Conservation (phyloP, 2,329 filamentous ascomycete genomes). For the Fusarium sp. region DNA sequence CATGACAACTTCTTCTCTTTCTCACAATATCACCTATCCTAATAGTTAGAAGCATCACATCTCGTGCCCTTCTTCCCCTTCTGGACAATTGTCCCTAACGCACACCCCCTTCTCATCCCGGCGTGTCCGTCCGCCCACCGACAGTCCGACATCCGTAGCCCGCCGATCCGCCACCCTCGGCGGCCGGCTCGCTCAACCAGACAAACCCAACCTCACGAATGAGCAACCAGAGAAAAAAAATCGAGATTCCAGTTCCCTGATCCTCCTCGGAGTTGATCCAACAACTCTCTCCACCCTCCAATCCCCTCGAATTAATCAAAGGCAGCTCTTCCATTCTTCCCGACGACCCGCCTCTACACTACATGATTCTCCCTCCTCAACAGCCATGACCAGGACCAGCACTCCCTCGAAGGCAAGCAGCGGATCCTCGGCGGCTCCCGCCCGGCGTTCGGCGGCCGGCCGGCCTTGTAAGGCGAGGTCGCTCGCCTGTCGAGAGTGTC, state of each 20-base stretch:
- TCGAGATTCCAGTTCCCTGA: neutral
- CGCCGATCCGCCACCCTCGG: neutral
- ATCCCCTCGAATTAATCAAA: neutral
- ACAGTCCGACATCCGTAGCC: slow-evolving; percentile 30
- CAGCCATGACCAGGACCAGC: slow-evolving; percentile 14
- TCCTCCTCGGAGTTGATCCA: neutral
- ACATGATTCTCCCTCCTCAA: neutral
- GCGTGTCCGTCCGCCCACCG: slow-evolving; percentile 10
- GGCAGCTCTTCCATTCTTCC: neutral
- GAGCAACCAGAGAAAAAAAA: neutral
- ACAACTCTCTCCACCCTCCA: neutral
- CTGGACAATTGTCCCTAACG: neutral
- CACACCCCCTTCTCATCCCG: neutral
- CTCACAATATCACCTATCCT: neutral
- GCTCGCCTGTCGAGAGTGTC: slow-evolving; percentile 45
- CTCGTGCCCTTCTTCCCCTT: slow-evolving; percentile 4
- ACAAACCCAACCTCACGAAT: slow-evolving; percentile 30
- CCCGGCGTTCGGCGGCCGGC: slow-evolving; percentile 31
- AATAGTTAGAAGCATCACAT: neutral
- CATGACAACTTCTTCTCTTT: no score
- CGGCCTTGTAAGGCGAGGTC: slow-evolving; percentile 45
- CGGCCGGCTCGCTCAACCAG: neutral
- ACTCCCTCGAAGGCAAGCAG: slow-evolving; percentile 19
- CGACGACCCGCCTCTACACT: neutral
- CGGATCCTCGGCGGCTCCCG: slow-evolving; percentile 35